Conservation (phyloP, 208 protist genomes). For the Trichomonas tenax region DNA sequence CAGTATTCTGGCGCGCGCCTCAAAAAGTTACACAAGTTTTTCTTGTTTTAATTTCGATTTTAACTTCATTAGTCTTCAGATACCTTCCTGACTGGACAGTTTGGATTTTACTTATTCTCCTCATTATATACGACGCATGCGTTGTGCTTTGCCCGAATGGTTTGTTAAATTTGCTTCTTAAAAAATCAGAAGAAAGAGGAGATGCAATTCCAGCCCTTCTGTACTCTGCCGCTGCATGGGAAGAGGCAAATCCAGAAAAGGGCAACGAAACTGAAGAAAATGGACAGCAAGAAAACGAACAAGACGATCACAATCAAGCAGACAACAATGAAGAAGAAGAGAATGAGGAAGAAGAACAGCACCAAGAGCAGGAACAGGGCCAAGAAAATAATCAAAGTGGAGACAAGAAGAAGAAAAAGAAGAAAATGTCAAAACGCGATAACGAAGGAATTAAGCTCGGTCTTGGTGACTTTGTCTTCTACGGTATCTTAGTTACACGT, state of each 20-base stretch:
- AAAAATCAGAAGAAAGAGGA: slow-evolving; percentile 3
- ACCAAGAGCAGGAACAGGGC: too few relatives aligned
- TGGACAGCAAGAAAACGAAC: background rate
- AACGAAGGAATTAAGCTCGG: background rate
- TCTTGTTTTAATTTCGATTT: background rate
- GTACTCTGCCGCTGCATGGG: background rate
- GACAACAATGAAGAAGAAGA: background rate
- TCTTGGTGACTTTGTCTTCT: background rate
- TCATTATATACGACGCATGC: background rate
- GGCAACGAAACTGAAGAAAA: background rate
- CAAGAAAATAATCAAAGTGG: background rate
- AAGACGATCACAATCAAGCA: background rate
- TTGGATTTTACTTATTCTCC: background rate
- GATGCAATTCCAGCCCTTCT: background rate
- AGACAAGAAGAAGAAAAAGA: background rate
- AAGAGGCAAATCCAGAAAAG: too few relatives aligned
- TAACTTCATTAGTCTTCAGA: background rate
- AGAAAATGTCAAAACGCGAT: too few relatives aligned
- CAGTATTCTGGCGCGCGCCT: background rate
- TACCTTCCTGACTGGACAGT: background rate
- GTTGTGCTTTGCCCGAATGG: slow-evolving; percentile 3
- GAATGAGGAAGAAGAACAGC: background rate
- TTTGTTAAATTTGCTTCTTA: background rate
- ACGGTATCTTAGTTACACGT: background rate
- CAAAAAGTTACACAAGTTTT: background rate